phyloP scores from a whole-genome alignment of 2,329 filamentous ascomycete species.

The Cryphonectria naterciae region DNA sequence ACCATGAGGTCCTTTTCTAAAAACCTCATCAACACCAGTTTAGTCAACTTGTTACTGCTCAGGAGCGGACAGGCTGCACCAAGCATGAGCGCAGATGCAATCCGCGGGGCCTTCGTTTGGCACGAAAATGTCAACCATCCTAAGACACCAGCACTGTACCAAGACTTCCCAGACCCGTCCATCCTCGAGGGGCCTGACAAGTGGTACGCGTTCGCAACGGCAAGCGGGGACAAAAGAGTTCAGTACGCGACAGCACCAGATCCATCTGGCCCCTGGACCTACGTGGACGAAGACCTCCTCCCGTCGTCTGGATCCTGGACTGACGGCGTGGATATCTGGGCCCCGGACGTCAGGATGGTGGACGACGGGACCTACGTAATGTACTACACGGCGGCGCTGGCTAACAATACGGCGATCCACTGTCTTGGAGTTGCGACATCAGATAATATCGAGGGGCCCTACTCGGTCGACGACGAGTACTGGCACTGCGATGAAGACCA shows the following conservation, averaged over 20 bases:
- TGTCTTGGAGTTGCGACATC: constrained; percentile 63
- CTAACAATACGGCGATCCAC: constrained; percentile 47
- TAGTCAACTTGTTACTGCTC: constrained; percentile 18
- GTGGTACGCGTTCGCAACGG: constrained; percentile 64
- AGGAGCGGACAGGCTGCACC: constrained; percentile 19
- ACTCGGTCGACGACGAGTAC: constrained; percentile 49
- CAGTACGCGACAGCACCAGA: constrained; percentile 57
- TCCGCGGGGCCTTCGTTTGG: constrained; percentile 12
- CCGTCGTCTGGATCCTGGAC: constrained; percentile 58
- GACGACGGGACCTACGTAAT: constrained; percentile 59
- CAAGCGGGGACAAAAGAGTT: constrained; percentile 53
- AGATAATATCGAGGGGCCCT: constrained; percentile 54
- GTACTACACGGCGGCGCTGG: constrained; percentile 60
- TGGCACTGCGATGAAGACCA: constrained; percentile 56
- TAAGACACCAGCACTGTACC: constrained; percentile 21
- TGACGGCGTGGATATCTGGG: constrained; percentile 59
- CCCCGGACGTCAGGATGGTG: constrained; percentile 61
- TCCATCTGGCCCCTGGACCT: constrained; percentile 51
- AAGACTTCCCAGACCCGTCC: constrained; percentile 59
- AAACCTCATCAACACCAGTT: constrained; percentile 1
- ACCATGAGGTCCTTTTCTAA: constrained; percentile 20
- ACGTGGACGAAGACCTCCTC: constrained; percentile 58
- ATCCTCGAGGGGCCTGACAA: constrained; percentile 52
- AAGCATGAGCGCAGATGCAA: not conserved
- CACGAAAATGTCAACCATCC: constrained; percentile 5